A percentile compares a stretch with the other conserved stretches of the same genome.
Conservation (phyloP, 805 yeast genomes). For the Hanseniaspora valbyensis region DNA sequence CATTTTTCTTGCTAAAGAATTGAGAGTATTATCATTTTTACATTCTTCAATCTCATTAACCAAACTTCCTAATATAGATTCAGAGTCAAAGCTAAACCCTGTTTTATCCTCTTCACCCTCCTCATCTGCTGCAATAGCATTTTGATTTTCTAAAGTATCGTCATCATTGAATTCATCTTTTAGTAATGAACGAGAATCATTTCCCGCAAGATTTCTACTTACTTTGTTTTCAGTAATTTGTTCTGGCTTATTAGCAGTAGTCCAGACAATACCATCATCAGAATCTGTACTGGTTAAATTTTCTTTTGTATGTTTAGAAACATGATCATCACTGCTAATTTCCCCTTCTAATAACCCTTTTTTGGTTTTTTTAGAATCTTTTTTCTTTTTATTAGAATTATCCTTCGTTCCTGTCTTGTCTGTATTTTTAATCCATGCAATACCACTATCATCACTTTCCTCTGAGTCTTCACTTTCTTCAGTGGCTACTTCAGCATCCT, state of each 20-base stretch:
- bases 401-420: neutral
- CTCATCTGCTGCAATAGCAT: too few relatives aligned
- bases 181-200: neutral
- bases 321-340: neutral
- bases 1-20: conserved; percentile 33
- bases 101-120: conserved; percentile 11
- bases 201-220: conserved; percentile 21
- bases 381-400: neutral
- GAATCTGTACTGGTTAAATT: neutral
- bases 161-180: conserved; percentile 1
- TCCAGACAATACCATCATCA: conserved; percentile 25
- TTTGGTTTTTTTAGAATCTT: neutral
- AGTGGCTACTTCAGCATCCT: neutral
- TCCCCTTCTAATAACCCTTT: neutral
- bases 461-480: conserved; percentile 44
- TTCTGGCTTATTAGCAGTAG: conserved; percentile 12
- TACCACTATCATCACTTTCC: conserved; percentile 21
- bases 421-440: conserved; percentile 20
- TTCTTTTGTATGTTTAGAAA: neutral
- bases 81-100: conserved; percentile 15
- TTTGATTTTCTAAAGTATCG: too few relatives aligned
- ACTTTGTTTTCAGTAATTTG: conserved; percentile 5
- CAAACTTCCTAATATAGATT: conserved; percentile 8
- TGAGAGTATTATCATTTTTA: neutral
- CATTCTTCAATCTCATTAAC: conserved; percentile 7